Evolutionary conservation across 768 basidiomycete species (phyloP).

Genomic region (Termitomyces sp.): DNA sequence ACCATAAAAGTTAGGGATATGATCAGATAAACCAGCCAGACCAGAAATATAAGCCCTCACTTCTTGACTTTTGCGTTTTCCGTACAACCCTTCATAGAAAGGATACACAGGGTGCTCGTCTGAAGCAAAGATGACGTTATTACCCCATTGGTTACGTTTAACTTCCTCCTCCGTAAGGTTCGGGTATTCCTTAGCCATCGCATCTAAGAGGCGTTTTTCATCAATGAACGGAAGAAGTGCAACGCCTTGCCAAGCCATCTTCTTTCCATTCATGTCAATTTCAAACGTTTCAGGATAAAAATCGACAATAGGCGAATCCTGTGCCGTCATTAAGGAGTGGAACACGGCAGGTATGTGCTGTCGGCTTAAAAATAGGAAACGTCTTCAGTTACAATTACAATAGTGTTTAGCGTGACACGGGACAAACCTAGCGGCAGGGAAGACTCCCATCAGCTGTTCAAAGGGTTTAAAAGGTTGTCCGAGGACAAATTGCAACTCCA

Average conservation of each 20-base stretch:
- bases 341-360: slow-evolving; percentile 84
- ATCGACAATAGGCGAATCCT: slow-evolving; percentile 89
- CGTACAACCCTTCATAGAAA: slow-evolving; percentile 84
- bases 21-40: not conserved
- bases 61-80: slow-evolving; percentile 77
- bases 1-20: slow-evolving; percentile 6
- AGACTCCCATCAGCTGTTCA: slow-evolving; percentile 97
- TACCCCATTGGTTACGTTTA: slow-evolving; percentile 81
- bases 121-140: slow-evolving; percentile 74
- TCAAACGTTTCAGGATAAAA: slow-evolving; percentile 92
- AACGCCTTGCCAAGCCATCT: slow-evolving; percentile 99
- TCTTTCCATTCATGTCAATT: slow-evolving; percentile 99
- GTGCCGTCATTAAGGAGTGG: slow-evolving; percentile 82
- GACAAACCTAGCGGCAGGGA: slow-evolving; percentile 81
- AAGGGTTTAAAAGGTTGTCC: slow-evolving; percentile 94
- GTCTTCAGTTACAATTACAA: not conserved
- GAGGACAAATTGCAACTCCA: slow-evolving; percentile 74
- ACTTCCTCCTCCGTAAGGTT: slow-evolving; percentile 77
- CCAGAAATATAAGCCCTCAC: slow-evolving; percentile 35
- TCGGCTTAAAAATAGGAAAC: slow-evolving; percentile 44
- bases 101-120: slow-evolving; percentile 85
- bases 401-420: slow-evolving; percentile 4
- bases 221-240: slow-evolving; percentile 97
- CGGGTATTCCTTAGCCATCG: slow-evolving; percentile 66
- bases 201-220: slow-evolving; percentile 70